Percentiles rank a stretch among this genome's conserved stretches.
phyloP scores from a whole-genome alignment of 306 rosid genomes.

The Quercus dentata region DNA sequence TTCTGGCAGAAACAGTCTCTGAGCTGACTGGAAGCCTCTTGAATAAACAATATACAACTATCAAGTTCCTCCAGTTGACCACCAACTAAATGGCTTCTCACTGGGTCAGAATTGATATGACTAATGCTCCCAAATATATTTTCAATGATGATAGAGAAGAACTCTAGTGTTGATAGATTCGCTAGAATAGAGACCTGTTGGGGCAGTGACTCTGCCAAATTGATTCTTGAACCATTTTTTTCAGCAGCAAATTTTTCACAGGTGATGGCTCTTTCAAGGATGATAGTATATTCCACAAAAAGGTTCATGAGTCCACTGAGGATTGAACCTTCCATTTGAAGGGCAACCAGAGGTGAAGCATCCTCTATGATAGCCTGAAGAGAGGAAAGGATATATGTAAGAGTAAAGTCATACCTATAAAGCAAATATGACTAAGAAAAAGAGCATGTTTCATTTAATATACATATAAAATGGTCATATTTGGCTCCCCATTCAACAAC shows the following conservation, averaged over 20 bases:
- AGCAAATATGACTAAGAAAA: not conserved
- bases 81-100: conserved; percentile 23
- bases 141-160: too few species aligned
- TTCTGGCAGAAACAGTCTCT: conserved; percentile 54
- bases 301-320: conserved; percentile 45
- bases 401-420: not conserved
- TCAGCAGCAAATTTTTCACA: conserved; percentile 25
- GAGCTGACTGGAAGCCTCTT: conserved; percentile 46
- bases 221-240: conserved; percentile 34
- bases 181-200: conserved; percentile 68
- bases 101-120: conserved; percentile 20
- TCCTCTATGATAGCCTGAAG: conserved; percentile 52
- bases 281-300: conserved; percentile 43
- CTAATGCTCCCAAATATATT: conserved; percentile 9
- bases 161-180: conserved; percentile 45
- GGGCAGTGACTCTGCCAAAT: conserved; percentile 41
- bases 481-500: not conserved
- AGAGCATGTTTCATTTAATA: not conserved
- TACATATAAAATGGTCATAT: not conserved
- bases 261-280: conserved; percentile 49
- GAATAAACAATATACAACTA: conserved; percentile 34
- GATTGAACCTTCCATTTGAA: conserved; percentile 57
- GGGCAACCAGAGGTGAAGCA: conserved; percentile 40
- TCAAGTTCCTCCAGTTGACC: conserved; percentile 36
- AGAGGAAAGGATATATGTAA: not conserved